Evolutionary conservation across 306 rosid genomes (phyloP).

Genomic region (Prunus padus): DNA sequence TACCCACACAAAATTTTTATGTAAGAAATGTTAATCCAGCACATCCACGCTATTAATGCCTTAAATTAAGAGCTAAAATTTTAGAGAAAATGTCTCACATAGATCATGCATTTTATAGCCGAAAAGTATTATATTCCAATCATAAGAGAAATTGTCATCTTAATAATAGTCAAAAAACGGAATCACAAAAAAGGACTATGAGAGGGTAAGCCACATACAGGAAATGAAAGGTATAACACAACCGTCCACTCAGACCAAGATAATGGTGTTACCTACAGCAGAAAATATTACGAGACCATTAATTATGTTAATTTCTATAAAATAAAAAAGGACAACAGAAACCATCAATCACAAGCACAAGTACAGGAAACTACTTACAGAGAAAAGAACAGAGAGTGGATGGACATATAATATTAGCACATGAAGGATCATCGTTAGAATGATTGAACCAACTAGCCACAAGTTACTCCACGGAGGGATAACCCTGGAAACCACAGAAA

Average conservation of each 20-base stretch:
- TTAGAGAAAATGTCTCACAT: background rate
- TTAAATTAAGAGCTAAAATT: background rate
- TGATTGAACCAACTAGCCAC: constrained; percentile 94
- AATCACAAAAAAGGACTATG: background rate
- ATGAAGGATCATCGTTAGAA: constrained; percentile 87
- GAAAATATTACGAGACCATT: constrained; percentile 7
- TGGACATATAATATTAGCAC: constrained; percentile 73
- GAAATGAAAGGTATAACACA: constrained; percentile 86
- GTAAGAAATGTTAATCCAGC: too few species aligned
- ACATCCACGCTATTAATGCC: background rate
- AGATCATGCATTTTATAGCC: background rate
- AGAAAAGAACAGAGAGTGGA: constrained; percentile 92
- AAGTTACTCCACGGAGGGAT: constrained; percentile 97
- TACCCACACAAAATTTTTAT: too few species aligned
- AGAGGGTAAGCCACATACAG: constrained; percentile 46
- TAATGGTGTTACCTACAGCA: constrained; percentile 76
- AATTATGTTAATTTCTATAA: constrained; percentile 18
- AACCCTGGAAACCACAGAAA: constrained; percentile 52
- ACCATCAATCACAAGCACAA: constrained; percentile 15
- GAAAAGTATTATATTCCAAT: too few species aligned
- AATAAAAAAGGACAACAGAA: constrained; percentile 13
- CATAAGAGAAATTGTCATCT: background rate
- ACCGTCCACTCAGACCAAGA: constrained; percentile 91
- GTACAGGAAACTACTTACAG: constrained; percentile 63
- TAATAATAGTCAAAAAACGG: background rate